Conservation (phyloP, 108 stramenopile genomes). For the Skeletonema potamos region DNA sequence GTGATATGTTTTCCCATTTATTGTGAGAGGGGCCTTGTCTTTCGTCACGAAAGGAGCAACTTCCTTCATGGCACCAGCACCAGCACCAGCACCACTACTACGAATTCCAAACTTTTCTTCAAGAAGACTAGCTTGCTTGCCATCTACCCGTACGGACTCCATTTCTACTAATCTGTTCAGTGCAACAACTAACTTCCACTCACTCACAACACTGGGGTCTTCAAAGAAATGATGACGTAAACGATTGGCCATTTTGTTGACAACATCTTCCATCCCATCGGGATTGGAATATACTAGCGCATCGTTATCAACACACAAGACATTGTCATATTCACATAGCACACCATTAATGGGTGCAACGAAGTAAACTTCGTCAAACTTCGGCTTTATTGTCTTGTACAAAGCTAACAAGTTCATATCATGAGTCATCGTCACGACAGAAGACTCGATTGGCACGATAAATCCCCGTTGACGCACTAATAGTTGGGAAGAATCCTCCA, state of each 20-base stretch:
- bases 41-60: neutral
- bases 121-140: neutral
- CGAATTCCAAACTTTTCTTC: constrained; percentile 1
- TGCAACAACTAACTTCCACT: neutral
- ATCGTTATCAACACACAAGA: neutral
- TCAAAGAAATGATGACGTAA: neutral
- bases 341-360: neutral
- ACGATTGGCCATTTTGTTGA: neutral
- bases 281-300: neutral
- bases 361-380: neutral
- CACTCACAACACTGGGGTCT: neutral
- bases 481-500: constrained; percentile 2
- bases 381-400: neutral
- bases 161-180: neutral
- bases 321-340: neutral
- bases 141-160: neutral
- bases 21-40: neutral
- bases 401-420: neutral
- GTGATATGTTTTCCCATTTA: constrained; percentile 30
- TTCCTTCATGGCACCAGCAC: neutral
- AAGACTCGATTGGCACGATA: neutral
- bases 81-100: neutral
- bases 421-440: neutral
- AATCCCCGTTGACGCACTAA: neutral
- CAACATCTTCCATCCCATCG: neutral